Base-by-base conservation (phyloP, 2,329 filamentous ascomycete genomes). In the Sclerotiophoma versabilis region DNA sequence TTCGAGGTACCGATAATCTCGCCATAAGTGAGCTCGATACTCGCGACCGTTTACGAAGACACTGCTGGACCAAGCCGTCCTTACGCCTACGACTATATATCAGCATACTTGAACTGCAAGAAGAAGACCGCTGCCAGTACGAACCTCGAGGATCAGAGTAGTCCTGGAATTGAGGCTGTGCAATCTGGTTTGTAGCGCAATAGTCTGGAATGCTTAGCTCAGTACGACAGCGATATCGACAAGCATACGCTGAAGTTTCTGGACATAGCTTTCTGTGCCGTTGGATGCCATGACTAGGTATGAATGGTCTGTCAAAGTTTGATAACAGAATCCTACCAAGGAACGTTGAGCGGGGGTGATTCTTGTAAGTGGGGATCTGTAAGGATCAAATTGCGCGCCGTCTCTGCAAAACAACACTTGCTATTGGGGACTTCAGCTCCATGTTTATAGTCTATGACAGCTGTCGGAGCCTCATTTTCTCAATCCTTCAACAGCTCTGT, bases 91-190 rank as follows among this genome's bases (percentile, higher is more conserved):
- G 10, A 11, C 25, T 20, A 50, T 53, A 50, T 53, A 50, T 66
- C 41, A 69, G 68, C 34, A 4, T 49, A 19, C 22, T 36, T 32
- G 17, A 14, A 15, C 20, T 22, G 7, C 12, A 10, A 15, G 15
- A 37, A 19, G 12, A 27, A 15, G 14, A 10, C 10, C 15, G 23
- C 19, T 22, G 9, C 25, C n/a, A 15, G 20, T 58, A 50, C 66
- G 36, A 60, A 73, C 71, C 71, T 71, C 71, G 63, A 47, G 71
- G 71, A 48, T 74, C 71, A 26, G 69, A 72, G 58, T 72, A 74
- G 54, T 74, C 71, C 55, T 72, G 71, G 58, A 69, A 74, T 39
- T 72, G 71, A 36, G 70, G 70, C 51, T 71, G 69, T 32, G 71
- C 71, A 47, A 74, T 69, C 52, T 68, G 64, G 37, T 74, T 69